Base-by-base conservation (phyloP, 257 asterid genomes). In the Solanum dulcamara region DNA sequence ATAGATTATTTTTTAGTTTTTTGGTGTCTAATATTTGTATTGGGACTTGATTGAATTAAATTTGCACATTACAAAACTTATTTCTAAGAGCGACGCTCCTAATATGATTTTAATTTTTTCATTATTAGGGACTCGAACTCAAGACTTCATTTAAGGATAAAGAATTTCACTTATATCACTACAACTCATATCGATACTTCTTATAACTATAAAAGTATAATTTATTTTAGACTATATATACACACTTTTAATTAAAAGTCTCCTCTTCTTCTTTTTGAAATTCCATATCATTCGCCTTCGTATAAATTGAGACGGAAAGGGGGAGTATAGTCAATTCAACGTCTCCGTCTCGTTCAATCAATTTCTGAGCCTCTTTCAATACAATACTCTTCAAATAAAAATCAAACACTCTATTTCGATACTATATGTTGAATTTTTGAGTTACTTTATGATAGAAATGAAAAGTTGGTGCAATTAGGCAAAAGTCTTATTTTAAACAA, bases 341-440 rank as follows among this genome's bases (percentile, higher is more conserved):
- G 86, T 87, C 90, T 80, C 84, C 59, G 20, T 80, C 80, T 88
- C 87, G 83, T 24, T 86, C 84, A 35, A 66, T 48, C 35, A 38
- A 71, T 51, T 5, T 81, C 57, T 46, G 32, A 20, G 13, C 81
- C 40, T 60, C 82, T 48, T 40, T 72, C 66, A 15, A 40, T 18
- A 32, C 40, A 32, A 10, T 8, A 33, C 48, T 44, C 22, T 10
- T 20, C 85, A 90, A 89, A 87, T 83, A 83, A 86, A 91, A 88
- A 92, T 90, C 86, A 38, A 60, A 57, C 77, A 37, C 74, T 81
- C 42, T 66, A n/a, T 53, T 82, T 57, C 9, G 40, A 82, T 60
- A 18, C 30, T 24, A 24, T 24, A 42, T 24, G 37, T 24, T 90
- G 90, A 88, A 89, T 92, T 84, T 20, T 84, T 68, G 13, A 67